Percentiles rank a stretch among this genome's conserved stretches.
Evolutionary conservation across 75 land plant genomes (phyloP).

Genomic region (Cryptomeria japonica): DNA sequence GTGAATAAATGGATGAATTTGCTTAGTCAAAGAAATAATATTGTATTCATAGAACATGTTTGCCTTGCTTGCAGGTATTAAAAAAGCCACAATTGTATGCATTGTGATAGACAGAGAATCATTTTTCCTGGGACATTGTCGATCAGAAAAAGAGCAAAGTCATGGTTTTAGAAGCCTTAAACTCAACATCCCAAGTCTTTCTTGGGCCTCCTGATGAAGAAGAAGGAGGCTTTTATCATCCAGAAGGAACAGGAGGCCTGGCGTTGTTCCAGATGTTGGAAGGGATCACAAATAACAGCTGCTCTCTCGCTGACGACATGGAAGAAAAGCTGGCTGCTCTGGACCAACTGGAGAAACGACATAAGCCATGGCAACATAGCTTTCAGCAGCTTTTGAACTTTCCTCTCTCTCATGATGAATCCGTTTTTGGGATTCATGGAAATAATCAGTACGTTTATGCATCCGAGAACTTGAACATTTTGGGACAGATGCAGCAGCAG

Average conservation of each 20-base stretch:
- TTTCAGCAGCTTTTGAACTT: constrained; percentile 14
- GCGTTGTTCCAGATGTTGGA: constrained; percentile 10
- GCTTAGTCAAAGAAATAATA: background rate
- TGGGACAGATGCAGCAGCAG: background rate
- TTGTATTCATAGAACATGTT: background rate
- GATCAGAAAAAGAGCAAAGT: background rate
- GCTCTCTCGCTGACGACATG: constrained; percentile 1
- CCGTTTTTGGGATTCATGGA: background rate
- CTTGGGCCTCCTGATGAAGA: background rate
- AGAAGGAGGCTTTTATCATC: constrained; percentile 7
- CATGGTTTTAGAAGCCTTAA: constrained; percentile 6
- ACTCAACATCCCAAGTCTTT: background rate
- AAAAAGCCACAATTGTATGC: background rate
- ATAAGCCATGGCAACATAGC: constrained; percentile 15
- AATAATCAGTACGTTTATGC: background rate
- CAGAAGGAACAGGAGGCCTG: constrained; percentile 8
- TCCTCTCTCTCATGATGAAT: constrained; percentile 8
- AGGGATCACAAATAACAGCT: constrained; percentile 1
- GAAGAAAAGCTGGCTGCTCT: constrained; percentile 13
- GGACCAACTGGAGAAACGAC: background rate
- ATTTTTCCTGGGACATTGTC: background rate
- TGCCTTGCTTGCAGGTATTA: background rate
- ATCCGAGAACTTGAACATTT: background rate
- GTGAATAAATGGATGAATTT: background rate
- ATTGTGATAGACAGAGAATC: background rate